Percentiles rank a stretch among this genome's conserved stretches.
phyloP scores from a whole-genome alignment of 2,329 filamentous ascomycete species.

The Coniochaeta pulveracea region DNA sequence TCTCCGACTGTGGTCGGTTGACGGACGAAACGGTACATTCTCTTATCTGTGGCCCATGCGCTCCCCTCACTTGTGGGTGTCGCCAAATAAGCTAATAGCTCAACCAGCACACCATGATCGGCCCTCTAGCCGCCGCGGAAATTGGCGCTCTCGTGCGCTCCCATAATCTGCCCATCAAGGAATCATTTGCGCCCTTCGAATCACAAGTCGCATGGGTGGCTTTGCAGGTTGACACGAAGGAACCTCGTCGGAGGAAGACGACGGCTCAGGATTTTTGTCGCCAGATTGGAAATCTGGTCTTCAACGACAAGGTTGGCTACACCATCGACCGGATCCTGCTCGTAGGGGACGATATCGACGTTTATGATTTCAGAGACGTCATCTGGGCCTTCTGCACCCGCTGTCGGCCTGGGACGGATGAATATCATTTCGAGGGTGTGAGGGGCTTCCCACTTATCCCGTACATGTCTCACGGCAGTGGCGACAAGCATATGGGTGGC shows the following conservation, averaged over 20 bases:
- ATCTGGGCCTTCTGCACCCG: constrained; percentile 36
- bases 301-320: constrained; percentile 27
- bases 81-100: not conserved
- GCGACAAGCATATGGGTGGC: constrained; percentile 20
- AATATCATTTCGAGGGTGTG: constrained; percentile 31
- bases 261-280: constrained; percentile 25
- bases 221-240: constrained; percentile 44
- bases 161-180: constrained; percentile 27
- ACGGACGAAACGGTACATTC: constrained; percentile 27
- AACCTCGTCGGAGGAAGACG: constrained; percentile 43
- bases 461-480: constrained; percentile 31
- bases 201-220: constrained; percentile 35
- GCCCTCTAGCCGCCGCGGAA: constrained; percentile 29
- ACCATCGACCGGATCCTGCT: constrained; percentile 31
- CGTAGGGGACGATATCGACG: constrained; percentile 36
- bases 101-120: constrained; percentile 23
- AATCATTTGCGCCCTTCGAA: constrained; percentile 31
- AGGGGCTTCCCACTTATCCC: constrained; percentile 30
- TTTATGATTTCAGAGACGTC: constrained; percentile 31
- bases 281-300: constrained; percentile 29
- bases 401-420: constrained; percentile 30
- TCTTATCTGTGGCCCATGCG: constrained; percentile 1
- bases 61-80: too few species aligned
- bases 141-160: constrained; percentile 24
- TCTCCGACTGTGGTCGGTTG: constrained; percentile 31